Evolutionary conservation across 176 grass and related monocot genomes (phyloP).

Genomic region (Ananas comosus): DNA sequence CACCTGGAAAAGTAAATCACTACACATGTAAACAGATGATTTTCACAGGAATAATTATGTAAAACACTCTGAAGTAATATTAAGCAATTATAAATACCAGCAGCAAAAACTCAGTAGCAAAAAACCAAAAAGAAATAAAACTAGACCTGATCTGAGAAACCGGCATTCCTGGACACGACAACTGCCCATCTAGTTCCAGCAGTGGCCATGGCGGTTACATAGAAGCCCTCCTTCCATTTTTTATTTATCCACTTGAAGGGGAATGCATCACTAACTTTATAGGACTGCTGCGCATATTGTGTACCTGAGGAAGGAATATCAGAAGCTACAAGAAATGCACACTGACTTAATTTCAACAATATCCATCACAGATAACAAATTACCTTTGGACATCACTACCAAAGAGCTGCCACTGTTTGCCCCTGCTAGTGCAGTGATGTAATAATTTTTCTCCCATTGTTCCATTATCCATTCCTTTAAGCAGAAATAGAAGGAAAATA

Average conservation of each 20-base stretch:
- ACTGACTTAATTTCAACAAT: background rate
- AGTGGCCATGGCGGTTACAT: slow-evolving; percentile 83
- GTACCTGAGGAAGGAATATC: slow-evolving; percentile 47
- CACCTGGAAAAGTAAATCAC: slow-evolving; percentile 36
- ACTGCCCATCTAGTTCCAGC: slow-evolving; percentile 77
- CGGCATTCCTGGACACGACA: slow-evolving; percentile 84
- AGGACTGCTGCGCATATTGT: slow-evolving; percentile 83
- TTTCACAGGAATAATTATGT: no score
- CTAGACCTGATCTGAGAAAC: slow-evolving; percentile 69
- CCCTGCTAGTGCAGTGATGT: slow-evolving; percentile 67
- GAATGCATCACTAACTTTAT: slow-evolving; percentile 89
- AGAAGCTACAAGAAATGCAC: slow-evolving; percentile 5
- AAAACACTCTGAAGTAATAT: no score
- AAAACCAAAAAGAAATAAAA: background rate
- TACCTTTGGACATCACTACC: slow-evolving; percentile 94
- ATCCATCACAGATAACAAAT: background rate
- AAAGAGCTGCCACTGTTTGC: slow-evolving; percentile 76
- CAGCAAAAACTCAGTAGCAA: background rate
- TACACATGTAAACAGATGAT: no score
- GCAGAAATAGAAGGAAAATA: slow-evolving; percentile 2
- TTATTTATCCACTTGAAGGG: slow-evolving; percentile 99
- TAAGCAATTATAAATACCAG: no score
- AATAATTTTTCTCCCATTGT: slow-evolving; percentile 93
- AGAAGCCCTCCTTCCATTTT: slow-evolving; percentile 94
- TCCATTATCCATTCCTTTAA: slow-evolving; percentile 97